A percentile compares a stretch with the other conserved stretches of the same genome.
These are phyloP conservation scores for Paradendryphiella salina DNA, from an alignment of 2,329 filamentous ascomycete genomes.

Conservation along the genomic window DNA sequence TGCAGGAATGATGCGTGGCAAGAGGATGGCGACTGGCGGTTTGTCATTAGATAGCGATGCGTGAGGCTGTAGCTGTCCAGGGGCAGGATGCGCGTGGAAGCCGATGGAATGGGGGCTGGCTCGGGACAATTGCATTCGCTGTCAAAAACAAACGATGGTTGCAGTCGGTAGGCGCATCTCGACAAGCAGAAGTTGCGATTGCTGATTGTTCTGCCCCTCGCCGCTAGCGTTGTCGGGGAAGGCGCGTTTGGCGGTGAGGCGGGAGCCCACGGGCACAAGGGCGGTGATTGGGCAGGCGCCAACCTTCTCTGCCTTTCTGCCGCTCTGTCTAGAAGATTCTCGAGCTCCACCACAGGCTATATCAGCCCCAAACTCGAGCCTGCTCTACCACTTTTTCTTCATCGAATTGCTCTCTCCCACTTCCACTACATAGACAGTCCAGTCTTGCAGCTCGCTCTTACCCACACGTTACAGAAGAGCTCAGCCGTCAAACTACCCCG, in stretches of 20 bases:
- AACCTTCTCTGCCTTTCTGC: constrained; percentile 41
- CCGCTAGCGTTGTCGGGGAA: constrained; percentile 24
- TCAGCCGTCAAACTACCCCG: constrained; percentile 23
- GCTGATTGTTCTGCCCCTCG: constrained; percentile 21
- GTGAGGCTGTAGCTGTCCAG: not conserved
- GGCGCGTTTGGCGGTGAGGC: constrained; percentile 33
- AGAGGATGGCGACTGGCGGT: too few relatives aligned
- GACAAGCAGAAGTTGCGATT: constrained; percentile 9
- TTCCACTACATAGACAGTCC: constrained; percentile 21
- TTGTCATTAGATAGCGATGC: too few relatives aligned
- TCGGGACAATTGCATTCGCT: not conserved
- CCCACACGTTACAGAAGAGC: constrained; percentile 26
- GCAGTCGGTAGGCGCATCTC: constrained; percentile 2
- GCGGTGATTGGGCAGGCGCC: constrained; percentile 31
- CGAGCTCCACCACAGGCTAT: constrained; percentile 42
- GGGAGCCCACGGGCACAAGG: constrained; percentile 8
- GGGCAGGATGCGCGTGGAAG: not conserved
- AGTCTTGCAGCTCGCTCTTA: constrained; percentile 31
- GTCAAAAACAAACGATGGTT: constrained; percentile 1
- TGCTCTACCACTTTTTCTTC: constrained; percentile 21
- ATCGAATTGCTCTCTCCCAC: constrained; percentile 31
- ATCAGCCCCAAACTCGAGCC: constrained; percentile 37
- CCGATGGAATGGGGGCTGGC: not conserved
- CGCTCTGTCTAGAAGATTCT: constrained; percentile 46
- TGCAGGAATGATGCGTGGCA: not conserved